phyloP scores from a whole-genome alignment of 106 monocot species.

The Acorus gramineus region DNA sequence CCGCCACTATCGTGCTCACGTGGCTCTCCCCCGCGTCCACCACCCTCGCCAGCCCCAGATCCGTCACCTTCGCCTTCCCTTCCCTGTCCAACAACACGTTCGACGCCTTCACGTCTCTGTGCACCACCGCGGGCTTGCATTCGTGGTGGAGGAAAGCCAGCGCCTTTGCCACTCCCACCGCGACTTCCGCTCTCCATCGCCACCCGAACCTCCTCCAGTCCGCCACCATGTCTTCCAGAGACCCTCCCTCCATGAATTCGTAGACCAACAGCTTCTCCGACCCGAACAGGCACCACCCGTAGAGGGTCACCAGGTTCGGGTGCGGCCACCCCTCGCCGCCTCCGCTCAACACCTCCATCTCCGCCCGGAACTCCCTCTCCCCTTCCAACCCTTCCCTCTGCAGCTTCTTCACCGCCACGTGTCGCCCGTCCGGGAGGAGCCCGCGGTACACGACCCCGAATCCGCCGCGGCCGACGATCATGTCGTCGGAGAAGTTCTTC shows the following conservation, averaged over 20 bases:
- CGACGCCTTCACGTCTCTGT: conserved; percentile 90
- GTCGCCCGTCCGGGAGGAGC: conserved; percentile 47
- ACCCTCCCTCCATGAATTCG: conserved; percentile 78
- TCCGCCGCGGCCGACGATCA: conserved; percentile 58
- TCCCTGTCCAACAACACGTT: conserved; percentile 63
- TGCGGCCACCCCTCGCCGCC: conserved; percentile 32
- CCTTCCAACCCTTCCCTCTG: conserved; percentile 21
- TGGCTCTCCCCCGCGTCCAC: conserved; percentile 51
- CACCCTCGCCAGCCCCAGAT: conserved; percentile 66
- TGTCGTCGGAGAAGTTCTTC: conserved; percentile 39
- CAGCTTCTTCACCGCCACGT: conserved; percentile 74
- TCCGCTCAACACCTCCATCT: conserved; percentile 50
- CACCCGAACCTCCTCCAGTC: conserved; percentile 35
- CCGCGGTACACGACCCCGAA: conserved; percentile 68
- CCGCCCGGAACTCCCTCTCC: conserved; percentile 69
- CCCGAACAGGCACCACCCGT: conserved; percentile 66
- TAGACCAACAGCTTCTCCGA: conserved; percentile 54
- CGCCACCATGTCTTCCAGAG: conserved; percentile 45
- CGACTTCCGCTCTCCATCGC: conserved; percentile 25
- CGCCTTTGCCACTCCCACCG: conserved; percentile 60
- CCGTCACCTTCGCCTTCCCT: conserved; percentile 51
- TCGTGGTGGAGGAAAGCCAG: conserved; percentile 65
- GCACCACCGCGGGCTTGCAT: conserved; percentile 76
- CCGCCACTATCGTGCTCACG: conserved; percentile 77
- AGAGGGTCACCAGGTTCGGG: conserved; percentile 61